Evolutionary conservation across 352 stramenopile species (phyloP).

Genomic region (Phytopythium mirpurense): DNA sequence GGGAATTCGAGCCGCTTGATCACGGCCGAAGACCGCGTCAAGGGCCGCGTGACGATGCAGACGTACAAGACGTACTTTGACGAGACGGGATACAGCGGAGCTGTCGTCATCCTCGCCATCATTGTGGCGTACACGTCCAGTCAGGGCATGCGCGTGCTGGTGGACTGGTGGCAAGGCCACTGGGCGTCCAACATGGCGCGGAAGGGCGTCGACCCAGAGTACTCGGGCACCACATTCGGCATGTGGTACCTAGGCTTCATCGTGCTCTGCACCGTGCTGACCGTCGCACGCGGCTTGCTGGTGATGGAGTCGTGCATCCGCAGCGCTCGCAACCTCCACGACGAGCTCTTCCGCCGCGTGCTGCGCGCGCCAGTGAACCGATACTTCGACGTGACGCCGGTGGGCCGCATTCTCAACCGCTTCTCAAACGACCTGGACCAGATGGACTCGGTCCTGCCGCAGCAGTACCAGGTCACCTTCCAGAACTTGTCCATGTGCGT

Average conservation of each 20-base stretch:
- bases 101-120: slow-evolving; percentile 8
- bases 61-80: slow-evolving; percentile 37
- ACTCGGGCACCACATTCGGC: slow-evolving; percentile 32
- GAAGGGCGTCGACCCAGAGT: slow-evolving; percentile 8
- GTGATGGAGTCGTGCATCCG: slow-evolving; percentile 45
- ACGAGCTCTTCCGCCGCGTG: slow-evolving; percentile 33
- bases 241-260: slow-evolving; percentile 42
- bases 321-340: slow-evolving; percentile 31
- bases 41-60: slow-evolving; percentile 17
- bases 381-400: slow-evolving; percentile 51
- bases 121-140: slow-evolving; percentile 3
- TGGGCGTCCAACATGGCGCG: slow-evolving; percentile 22
- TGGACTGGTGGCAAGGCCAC: slow-evolving; percentile 23
- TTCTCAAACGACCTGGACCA: slow-evolving; percentile 60
- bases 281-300: slow-evolving; percentile 20
- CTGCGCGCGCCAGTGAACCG: slow-evolving; percentile 32
- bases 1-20: neutral
- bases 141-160: slow-evolving; percentile 12
- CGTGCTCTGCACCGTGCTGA: slow-evolving; percentile 17
- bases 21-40: slow-evolving; percentile 24
- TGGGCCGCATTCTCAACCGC: slow-evolving; percentile 45
- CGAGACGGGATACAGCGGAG: slow-evolving; percentile 22
- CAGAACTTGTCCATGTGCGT: slow-evolving; percentile 30
- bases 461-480: slow-evolving; percentile 27
- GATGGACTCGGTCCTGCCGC: slow-evolving; percentile 32